phyloP scores from a whole-genome alignment of 2,329 filamentous ascomycete species.

The Hypoxylon sp. region DNA sequence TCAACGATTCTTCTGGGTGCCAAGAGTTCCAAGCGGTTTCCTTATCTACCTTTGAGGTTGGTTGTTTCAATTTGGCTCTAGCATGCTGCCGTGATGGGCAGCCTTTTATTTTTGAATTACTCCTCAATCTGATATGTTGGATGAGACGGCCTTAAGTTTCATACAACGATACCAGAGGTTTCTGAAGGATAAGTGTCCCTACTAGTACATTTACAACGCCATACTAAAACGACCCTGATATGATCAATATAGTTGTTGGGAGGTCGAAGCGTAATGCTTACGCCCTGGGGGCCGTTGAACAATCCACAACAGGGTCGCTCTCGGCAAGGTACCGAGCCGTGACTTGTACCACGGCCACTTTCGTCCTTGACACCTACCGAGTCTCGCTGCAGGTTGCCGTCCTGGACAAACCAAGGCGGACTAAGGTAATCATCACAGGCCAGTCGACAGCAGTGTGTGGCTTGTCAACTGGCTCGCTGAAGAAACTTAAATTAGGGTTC shows the following conservation, averaged over 20 bases:
- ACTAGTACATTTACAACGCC: conserved; percentile 4
- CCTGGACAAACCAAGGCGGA: conserved; percentile 11
- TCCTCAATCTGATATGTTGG: not conserved
- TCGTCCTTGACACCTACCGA: conserved; percentile 14
- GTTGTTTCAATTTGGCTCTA: conserved; percentile 4
- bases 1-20: conserved; percentile 18
- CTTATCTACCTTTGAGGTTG: conserved; percentile 6
- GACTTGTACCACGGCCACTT: conserved; percentile 22
- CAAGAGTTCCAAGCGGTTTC: conserved; percentile 28
- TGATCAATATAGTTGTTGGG: conserved; percentile 14
- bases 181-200: conserved; percentile 13
- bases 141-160: conserved; percentile 8
- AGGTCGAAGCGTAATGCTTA: conserved; percentile 19
- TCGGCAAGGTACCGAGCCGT: conserved; percentile 36
- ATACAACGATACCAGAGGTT: not conserved
- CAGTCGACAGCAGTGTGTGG: conserved; percentile 24
- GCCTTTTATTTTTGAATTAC: not conserved
- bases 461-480: conserved; percentile 16
- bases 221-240: conserved; percentile 11
- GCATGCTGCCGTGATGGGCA: not conserved
- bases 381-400: conserved; percentile 33
- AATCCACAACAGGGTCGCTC: conserved; percentile 19
- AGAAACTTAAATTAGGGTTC: not conserved
- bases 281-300: conserved; percentile 23
- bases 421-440: conserved; percentile 11